Evolutionary conservation across 2,329 filamentous ascomycete species (phyloP), one percentile per base, ranked within the genome.

Genomic region (Stagonosporopsis chrysanthemi): DNA sequence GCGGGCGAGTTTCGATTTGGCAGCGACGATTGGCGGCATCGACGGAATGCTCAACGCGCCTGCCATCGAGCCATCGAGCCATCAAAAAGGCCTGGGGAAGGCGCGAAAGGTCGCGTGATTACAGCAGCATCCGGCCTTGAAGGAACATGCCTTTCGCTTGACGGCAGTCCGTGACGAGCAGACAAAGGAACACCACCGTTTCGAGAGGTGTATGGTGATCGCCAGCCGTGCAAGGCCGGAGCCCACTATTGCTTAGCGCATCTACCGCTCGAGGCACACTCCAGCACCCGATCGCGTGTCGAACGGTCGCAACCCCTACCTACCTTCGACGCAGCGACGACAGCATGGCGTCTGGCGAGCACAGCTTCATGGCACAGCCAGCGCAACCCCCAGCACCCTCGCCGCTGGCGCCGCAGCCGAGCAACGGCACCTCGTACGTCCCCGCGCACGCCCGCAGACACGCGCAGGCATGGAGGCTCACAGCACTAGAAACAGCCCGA

Each of bases 311-410:
- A 54, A 64, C 64, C 40, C 48, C 45, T 31, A 43, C 50, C 52
- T 49, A 61, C 58, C 52, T 47, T 61, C 60, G 55, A 64, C 59
- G 19, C 54, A 43, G 47, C 60, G 54, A 57, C 54, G 49, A 57
- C 57, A 69, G 41, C 64, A 76, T 76, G 74, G 68, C 67, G 44
- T 44, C 67, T 38, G 68, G 72, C 65, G 74, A 77, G 62, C 71
- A 75, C 62, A 75, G 70, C 62, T 77, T 77, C 73, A 76, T 76
- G 74, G 69, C 72, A 45, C 66, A 60, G 40, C 60, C 72, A 40
- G 62, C 63, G 53, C 61, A 69, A 23, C 49, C 55, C n/a, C 47
- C 68, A 8, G 62, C 68, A n/a, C 67, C 69, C 26, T 66, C 60
- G 44, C 63, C 72, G 53, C 68, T 74, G 54, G 70, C 71, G 22